Evolutionary conservation across 2,329 filamentous ascomycete species (phyloP).

Genomic region (Sclerotinia trifoliorum): DNA sequence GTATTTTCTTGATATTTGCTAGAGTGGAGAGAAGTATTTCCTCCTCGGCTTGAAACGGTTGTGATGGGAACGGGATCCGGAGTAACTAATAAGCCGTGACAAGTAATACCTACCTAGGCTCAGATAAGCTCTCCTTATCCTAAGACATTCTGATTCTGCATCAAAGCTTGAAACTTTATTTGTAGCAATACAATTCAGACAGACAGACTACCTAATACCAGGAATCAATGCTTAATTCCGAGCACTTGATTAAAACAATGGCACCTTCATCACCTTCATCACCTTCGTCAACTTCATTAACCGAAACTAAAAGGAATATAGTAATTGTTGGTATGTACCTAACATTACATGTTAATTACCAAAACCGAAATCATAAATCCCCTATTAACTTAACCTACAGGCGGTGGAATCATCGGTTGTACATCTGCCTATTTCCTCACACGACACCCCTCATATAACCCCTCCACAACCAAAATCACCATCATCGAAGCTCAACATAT

Average conservation of each 20-base stretch:
- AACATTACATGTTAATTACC: too few relatives aligned
- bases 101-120: too few relatives aligned
- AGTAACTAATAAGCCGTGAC: too few relatives aligned
- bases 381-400: slow-evolving; percentile 7
- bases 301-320: slow-evolving; percentile 32
- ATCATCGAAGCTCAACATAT: slow-evolving; percentile 83
- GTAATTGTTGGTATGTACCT: slow-evolving; percentile 38
- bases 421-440: slow-evolving; percentile 91
- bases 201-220: not conserved
- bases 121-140: too few relatives aligned
- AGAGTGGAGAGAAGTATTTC: too few relatives aligned
- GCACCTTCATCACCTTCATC: too few relatives aligned
- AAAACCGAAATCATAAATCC: too few relatives aligned
- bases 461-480: slow-evolving; percentile 72
- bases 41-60: too few relatives aligned
- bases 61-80: too few relatives aligned
- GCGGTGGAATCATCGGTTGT: slow-evolving; percentile 89
- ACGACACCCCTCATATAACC: slow-evolving; percentile 77
- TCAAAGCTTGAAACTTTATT: not conserved
- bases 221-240: not conserved
- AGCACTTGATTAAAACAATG: slow-evolving; percentile 11
- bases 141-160: too few relatives aligned
- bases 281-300: not conserved
- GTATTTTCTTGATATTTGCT: too few relatives aligned
- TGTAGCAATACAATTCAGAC: not conserved